A percentile compares a stretch with the other conserved stretches of the same genome.
Conservation (phyloP, 495 filamentous ascomycete genomes). For the Astrothelium subdiscretum region DNA sequence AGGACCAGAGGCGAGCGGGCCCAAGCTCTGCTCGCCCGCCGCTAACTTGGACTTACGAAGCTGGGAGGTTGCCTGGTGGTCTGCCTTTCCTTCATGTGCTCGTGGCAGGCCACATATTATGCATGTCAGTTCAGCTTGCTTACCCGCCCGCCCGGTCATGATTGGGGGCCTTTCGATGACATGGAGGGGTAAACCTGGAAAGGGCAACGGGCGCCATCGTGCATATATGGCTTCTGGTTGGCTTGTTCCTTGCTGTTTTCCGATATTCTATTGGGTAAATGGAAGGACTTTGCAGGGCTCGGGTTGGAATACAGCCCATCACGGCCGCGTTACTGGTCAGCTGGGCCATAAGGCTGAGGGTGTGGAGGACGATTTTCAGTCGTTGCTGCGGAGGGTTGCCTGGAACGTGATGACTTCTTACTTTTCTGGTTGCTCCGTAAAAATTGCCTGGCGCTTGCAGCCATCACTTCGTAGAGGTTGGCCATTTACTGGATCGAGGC, state of each 20-base stretch:
- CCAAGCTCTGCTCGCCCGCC: background rate
- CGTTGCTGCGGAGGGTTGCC: background rate
- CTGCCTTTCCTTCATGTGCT: background rate
- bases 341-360: background rate
- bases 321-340: background rate
- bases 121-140: slow-evolving; percentile 2
- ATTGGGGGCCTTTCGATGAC: background rate
- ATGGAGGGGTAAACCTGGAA: background rate
- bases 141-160: background rate
- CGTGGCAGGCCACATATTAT: background rate
- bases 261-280: background rate
- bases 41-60: background rate
- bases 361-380: background rate
- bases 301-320: slow-evolving; percentile 1
- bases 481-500: background rate
- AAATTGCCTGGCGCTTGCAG: background rate
- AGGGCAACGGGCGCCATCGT: background rate
- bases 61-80: background rate
- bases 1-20: too few species aligned
- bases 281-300: background rate
- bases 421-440: background rate
- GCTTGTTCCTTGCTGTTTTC: background rate
- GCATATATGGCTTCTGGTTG: background rate
- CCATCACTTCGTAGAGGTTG: background rate
- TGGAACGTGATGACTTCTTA: background rate